Conservation (phyloP, 139 green algal species). For the Micromonas pusilla region DNA sequence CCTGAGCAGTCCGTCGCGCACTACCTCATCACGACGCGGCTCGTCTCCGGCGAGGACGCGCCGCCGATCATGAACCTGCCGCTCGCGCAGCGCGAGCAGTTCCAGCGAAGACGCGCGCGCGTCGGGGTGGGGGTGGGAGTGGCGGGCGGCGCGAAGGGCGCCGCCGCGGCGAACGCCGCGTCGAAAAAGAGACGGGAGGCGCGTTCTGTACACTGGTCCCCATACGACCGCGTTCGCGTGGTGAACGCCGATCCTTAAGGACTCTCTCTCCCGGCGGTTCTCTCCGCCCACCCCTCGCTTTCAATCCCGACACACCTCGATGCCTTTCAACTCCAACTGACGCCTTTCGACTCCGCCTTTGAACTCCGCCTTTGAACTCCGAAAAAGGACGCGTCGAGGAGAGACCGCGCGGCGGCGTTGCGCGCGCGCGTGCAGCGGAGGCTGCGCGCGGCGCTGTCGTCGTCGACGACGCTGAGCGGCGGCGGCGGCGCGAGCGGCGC, state of each 20-base stretch:
- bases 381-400: neutral
- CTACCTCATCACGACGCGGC: conserved; percentile 63
- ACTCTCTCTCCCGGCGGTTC: too few relatives aligned
- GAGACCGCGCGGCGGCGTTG: neutral
- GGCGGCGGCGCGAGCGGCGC: neutral
- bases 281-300: too few relatives aligned
- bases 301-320: too few relatives aligned
- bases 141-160: neutral
- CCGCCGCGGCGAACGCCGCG: too few relatives aligned
- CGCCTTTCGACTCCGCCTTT: too few relatives aligned
- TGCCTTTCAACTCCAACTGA: too few relatives aligned
- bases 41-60: conserved; percentile 1
- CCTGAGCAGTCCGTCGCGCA: conserved; percentile 67
- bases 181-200: too few relatives aligned
- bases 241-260: too few relatives aligned
- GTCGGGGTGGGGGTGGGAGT: neutral
- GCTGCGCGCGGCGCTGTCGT: neutral
- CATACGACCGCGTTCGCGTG: too few relatives aligned
- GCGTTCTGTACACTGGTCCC: too few relatives aligned
- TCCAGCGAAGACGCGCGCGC: neutral
- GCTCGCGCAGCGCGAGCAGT: conserved; percentile 4
- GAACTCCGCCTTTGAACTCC: too few relatives aligned
- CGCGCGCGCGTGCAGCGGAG: neutral
- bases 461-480: too few relatives aligned
- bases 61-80: conserved; percentile 9